phyloP scores from a whole-genome alignment of 202 grass and related monocot genomes.

The Zizania palustris region DNA sequence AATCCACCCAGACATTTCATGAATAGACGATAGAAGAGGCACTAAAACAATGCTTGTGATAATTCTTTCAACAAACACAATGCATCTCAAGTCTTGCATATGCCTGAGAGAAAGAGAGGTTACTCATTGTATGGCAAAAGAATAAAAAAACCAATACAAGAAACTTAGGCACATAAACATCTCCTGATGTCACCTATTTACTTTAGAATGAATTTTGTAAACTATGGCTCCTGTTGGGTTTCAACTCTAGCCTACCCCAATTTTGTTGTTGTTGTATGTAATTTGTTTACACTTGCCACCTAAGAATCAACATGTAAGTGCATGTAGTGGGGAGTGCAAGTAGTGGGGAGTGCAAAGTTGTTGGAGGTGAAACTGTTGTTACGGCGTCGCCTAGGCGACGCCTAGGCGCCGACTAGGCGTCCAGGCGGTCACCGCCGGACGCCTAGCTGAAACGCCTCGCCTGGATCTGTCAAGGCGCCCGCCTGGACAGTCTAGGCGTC shows the following conservation, averaged over 20 bases:
- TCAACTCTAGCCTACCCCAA: no score
- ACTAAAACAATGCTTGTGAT: conserved; percentile 69
- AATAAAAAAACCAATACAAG: neutral
- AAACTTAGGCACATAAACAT: neutral
- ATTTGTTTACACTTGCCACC: neutral
- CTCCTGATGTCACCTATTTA: neutral
- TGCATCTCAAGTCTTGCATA: conserved; percentile 69
- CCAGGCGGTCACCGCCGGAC: no score
- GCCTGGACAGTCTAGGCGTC: no score
- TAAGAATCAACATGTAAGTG: neutral
- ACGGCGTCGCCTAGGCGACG: no score
- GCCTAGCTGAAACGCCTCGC: no score
- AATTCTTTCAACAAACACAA: conserved; percentile 84
- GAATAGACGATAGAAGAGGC: conserved; percentile 52
- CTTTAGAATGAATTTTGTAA: conserved; percentile 2
- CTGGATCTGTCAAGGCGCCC: no score
- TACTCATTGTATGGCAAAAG: neutral
- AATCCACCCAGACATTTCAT: conserved; percentile 60
- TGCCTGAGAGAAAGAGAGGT: conserved; percentile 45
- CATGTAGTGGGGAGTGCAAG: no score
- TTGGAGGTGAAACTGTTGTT: no score
- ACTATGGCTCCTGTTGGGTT: neutral
- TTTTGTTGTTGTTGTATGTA: neutral
- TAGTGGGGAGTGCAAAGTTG: no score
- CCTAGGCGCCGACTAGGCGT: no score